phyloP scores from a whole-genome alignment of 2,329 filamentous ascomycete species.

The Fusarium mundagurra region DNA sequence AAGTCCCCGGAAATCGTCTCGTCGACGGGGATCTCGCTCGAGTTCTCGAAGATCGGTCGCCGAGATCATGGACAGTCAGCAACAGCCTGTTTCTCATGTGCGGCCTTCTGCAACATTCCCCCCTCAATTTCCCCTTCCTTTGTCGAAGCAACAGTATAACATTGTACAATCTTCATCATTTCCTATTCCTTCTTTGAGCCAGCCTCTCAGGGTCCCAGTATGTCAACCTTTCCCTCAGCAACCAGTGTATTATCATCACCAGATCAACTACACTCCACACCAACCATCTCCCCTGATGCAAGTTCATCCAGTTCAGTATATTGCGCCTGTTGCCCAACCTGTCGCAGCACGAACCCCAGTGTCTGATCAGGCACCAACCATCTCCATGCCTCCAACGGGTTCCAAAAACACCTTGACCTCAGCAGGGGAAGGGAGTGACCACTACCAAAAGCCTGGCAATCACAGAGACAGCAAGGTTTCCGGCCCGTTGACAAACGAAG shows the following conservation, averaged over 20 bases:
- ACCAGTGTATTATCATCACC: slow-evolving; percentile 37
- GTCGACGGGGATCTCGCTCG: slow-evolving; percentile 7
- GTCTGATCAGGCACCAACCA: not conserved
- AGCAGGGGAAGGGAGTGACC: not conserved
- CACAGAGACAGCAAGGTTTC: not conserved
- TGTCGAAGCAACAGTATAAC: slow-evolving; percentile 29
- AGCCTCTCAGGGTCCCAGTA: slow-evolving; percentile 16
- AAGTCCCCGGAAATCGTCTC: slow-evolving; percentile 8
- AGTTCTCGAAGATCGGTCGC: slow-evolving; percentile 13
- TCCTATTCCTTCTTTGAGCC: slow-evolving; percentile 22
- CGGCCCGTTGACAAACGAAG: slow-evolving; percentile 26
- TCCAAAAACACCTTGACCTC: not conserved
- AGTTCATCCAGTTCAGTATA: slow-evolving; percentile 20
- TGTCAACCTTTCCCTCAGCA: slow-evolving; percentile 30
- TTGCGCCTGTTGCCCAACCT: not conserved
- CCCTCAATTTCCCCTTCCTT: slow-evolving; percentile 20
- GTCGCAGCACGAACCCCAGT: not conserved
- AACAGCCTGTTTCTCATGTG: slow-evolving; percentile 28
- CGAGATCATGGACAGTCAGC: not conserved
- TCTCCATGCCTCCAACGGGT: not conserved
- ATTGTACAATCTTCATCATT: slow-evolving; percentile 25
- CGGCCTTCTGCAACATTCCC: slow-evolving; percentile 35
- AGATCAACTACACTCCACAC: slow-evolving; percentile 27
- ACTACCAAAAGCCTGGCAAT: not conserved
- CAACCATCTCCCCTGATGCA: slow-evolving; percentile 11